Conservation (phyloP, 2,329 filamentous ascomycete genomes). For the Colletotrichum karsti region DNA sequence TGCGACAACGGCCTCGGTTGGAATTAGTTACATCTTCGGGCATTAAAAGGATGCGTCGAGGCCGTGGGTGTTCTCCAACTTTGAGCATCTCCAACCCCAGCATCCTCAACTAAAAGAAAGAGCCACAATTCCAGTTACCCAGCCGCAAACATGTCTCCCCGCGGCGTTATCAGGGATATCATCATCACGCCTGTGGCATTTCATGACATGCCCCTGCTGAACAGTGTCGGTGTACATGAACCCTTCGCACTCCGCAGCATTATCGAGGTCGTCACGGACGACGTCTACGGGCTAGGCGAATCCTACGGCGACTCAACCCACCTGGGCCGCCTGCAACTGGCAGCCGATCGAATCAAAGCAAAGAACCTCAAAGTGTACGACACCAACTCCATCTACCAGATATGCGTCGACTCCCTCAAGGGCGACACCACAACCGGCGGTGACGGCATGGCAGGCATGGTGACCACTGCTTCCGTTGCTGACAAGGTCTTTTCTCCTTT, state of each 20-base stretch:
- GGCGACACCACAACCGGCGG: slow-evolving; percentile 54
- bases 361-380: slow-evolving; percentile 51
- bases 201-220: slow-evolving; percentile 53
- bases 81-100: background rate
- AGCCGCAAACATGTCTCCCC: slow-evolving; percentile 34
- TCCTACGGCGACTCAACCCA: slow-evolving; percentile 50
- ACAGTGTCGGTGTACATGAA: slow-evolving; percentile 52
- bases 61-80: background rate
- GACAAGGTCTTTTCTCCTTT: slow-evolving; percentile 53
- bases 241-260: slow-evolving; percentile 51
- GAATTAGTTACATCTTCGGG: background rate
- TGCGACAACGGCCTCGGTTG: background rate
- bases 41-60: background rate
- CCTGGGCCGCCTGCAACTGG: slow-evolving; percentile 41
- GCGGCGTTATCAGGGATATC: slow-evolving; percentile 44
- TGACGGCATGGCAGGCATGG: slow-evolving; percentile 67
- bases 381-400: slow-evolving; percentile 85
- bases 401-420: slow-evolving; percentile 77
- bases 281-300: slow-evolving; percentile 46
- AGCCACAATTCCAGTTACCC: background rate
- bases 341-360: slow-evolving; percentile 37
- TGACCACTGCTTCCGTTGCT: slow-evolving; percentile 48
- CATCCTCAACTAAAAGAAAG: background rate
- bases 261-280: slow-evolving; percentile 46
- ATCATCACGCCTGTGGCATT: slow-evolving; percentile 53